A percentile compares a stretch with the other conserved stretches of the same genome.
These are phyloP conservation scores for Vigna trinervia DNA, from an alignment of 306 rosid species.

Conservation along the genomic window DNA sequence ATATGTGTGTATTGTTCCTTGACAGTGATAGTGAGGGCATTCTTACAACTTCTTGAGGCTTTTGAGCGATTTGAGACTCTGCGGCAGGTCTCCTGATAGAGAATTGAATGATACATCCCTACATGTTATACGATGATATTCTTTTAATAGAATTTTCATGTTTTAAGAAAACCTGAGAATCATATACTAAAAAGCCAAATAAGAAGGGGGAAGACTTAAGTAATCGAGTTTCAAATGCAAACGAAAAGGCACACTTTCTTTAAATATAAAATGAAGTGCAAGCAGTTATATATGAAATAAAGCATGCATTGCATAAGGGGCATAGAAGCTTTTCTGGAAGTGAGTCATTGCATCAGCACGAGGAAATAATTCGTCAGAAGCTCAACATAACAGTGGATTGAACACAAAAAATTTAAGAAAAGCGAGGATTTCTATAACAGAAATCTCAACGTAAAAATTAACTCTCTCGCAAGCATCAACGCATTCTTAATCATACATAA, in stretches of 20 bases:
- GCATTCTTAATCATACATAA: constrained; percentile 4
- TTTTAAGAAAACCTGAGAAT: constrained; percentile 45
- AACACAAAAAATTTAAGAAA: background rate
- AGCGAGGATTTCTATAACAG: background rate
- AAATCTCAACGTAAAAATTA: constrained; percentile 2
- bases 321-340: constrained; percentile 15
- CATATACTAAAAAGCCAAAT: constrained; percentile 22
- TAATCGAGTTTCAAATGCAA: constrained; percentile 13
- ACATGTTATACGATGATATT: constrained; percentile 41
- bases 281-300: constrained; percentile 5
- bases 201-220: background rate
- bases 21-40: constrained; percentile 17
- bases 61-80: constrained; percentile 69
- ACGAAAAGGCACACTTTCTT: constrained; percentile 19
- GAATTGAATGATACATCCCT: constrained; percentile 88
- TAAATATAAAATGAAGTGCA: background rate
- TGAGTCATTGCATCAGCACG: constrained; percentile 18
- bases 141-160: constrained; percentile 29
- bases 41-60: constrained; percentile 79
- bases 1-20: constrained; percentile 17
- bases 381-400: background rate
- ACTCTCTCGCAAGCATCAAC: background rate
- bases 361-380: background rate
- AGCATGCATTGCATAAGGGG: constrained; percentile 13
- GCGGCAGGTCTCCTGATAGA: constrained; percentile 83